A percentile compares a stretch with the other conserved stretches of the same genome.
These are phyloP conservation scores for Ogataea paraovalis DNA, from an alignment of 805 yeast genomes.

Conservation along the genomic window DNA sequence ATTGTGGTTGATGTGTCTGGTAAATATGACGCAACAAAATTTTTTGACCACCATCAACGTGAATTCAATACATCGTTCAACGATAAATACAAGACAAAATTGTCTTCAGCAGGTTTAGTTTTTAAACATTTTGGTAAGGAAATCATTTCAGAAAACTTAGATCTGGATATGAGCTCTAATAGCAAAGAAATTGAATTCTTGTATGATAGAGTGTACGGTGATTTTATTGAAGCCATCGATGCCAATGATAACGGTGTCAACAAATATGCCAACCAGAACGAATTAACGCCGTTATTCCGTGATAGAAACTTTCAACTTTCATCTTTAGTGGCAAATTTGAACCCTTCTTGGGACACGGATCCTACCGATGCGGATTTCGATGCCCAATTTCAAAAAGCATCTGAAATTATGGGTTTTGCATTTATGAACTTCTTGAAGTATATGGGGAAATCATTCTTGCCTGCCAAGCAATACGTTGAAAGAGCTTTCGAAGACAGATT, in stretches of 20 bases:
- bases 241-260: constrained; percentile 94
- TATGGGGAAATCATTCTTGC: constrained; percentile 85
- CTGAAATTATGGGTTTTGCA: constrained; percentile 77
- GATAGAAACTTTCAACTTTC: constrained; percentile 76
- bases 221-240: constrained; percentile 86
- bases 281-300: constrained; percentile 58
- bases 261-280: constrained; percentile 53
- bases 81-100: constrained; percentile 61
- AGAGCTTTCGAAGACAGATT: constrained; percentile 63
- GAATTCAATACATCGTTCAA: constrained; percentile 78
- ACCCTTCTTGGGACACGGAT: constrained; percentile 81
- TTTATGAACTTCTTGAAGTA: constrained; percentile 64
- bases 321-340: constrained; percentile 69
- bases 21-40: constrained; percentile 78
- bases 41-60: constrained; percentile 95
- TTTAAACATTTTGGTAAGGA: constrained; percentile 82
- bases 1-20: constrained; percentile 96
- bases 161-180: constrained; percentile 33
- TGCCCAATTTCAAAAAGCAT: constrained; percentile 62
- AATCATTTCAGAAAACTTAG: constrained; percentile 52
- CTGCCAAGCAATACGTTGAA: constrained; percentile 76
- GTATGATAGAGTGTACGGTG: constrained; percentile 74
- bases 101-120: constrained; percentile 90
- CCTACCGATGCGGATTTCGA: constrained; percentile 65
- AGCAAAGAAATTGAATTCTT: constrained; percentile 53